Conservation (phyloP, 2,329 filamentous ascomycete genomes). For the Ascochyta lentis region DNA sequence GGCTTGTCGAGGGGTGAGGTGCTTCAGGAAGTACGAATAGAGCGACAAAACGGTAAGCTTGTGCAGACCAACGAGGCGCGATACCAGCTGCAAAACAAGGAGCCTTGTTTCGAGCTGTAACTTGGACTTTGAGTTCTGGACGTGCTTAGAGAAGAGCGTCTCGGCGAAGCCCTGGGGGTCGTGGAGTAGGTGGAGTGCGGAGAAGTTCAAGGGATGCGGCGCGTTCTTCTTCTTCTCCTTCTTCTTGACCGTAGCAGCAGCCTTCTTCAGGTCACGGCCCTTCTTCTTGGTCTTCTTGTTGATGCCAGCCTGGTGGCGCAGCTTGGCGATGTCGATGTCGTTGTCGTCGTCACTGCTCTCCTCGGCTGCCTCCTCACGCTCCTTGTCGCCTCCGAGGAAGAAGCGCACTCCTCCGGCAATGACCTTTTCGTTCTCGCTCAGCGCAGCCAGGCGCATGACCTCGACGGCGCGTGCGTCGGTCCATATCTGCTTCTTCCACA, state of each 20-base stretch:
- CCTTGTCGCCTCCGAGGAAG: conserved; percentile 95
- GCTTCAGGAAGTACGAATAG: conserved; percentile 97
- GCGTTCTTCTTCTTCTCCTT: conserved; percentile 86
- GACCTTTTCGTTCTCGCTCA: conserved; percentile 93
- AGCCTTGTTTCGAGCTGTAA: conserved; percentile 88
- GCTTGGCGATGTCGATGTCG: conserved; percentile 75
- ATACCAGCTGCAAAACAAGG: conserved; percentile 88
- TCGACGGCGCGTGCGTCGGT: conserved; percentile 94
- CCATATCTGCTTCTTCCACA: conserved; percentile 98
- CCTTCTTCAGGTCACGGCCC: conserved; percentile 77
- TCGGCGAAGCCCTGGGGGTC: conserved; percentile 96
- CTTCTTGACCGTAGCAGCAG: conserved; percentile 79
- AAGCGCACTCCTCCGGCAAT: conserved; percentile 86
- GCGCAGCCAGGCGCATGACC: conserved; percentile 92
- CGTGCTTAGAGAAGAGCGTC: conserved; percentile 84
- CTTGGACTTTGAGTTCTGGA: conserved; percentile 85
- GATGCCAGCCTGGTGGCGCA: conserved; percentile 85
- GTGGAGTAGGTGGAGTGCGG: conserved; percentile 89
- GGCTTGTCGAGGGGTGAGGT: conserved; percentile 81
- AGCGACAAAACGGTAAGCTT: conserved; percentile 87
- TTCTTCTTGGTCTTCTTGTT: conserved; percentile 98
- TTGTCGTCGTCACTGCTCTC: conserved; percentile 83
- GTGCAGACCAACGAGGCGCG: conserved; percentile 88
- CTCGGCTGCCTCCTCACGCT: conserved; percentile 84
- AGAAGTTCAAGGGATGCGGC: conserved; percentile 92